Evolutionary conservation across 2,329 filamentous ascomycete genomes (phyloP).

Genomic region (Monosporascus sp.): DNA sequence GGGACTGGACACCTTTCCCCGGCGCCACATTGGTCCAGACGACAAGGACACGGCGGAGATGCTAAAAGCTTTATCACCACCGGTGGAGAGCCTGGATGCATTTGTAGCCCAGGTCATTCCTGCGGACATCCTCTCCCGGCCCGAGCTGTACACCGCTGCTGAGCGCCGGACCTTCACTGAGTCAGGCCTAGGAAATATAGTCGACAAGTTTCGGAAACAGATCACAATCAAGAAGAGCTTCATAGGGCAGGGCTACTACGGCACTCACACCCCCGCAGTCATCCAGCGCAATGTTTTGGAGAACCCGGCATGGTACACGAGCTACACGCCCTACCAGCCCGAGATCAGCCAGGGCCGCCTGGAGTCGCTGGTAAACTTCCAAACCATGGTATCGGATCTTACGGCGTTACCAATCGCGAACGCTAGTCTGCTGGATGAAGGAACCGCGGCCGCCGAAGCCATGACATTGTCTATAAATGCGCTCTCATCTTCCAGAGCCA

Average conservation of each 20-base stretch:
- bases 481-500: conserved; percentile 65
- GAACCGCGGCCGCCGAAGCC: conserved; percentile 87
- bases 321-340: conserved; percentile 94
- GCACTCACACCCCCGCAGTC: conserved; percentile 78
- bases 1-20: conserved; percentile 61
- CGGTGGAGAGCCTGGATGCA: conserved; percentile 67
- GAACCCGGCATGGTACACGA: conserved; percentile 95
- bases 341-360: conserved; percentile 94
- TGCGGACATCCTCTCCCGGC: conserved; percentile 66
- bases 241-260: conserved; percentile 85
- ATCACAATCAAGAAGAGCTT: conserved; percentile 44
- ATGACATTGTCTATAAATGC: conserved; percentile 88
- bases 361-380: conserved; percentile 90
- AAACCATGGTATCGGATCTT: conserved; percentile 85
- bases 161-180: conserved; percentile 49
- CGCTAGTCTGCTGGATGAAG: conserved; percentile 85
- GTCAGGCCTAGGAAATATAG: conserved; percentile 41
- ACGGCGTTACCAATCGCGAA: conserved; percentile 85
- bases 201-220: conserved; percentile 32
- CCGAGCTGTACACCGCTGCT: conserved; percentile 53
- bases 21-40: conserved; percentile 83
- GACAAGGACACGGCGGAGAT: conserved; percentile 66
- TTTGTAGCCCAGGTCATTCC: conserved; percentile 85
- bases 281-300: conserved; percentile 91
- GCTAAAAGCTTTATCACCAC: conserved; percentile 74